Base-by-base conservation (phyloP, 176 grass and related monocot species). In the Oryza glumipatula region DNA sequence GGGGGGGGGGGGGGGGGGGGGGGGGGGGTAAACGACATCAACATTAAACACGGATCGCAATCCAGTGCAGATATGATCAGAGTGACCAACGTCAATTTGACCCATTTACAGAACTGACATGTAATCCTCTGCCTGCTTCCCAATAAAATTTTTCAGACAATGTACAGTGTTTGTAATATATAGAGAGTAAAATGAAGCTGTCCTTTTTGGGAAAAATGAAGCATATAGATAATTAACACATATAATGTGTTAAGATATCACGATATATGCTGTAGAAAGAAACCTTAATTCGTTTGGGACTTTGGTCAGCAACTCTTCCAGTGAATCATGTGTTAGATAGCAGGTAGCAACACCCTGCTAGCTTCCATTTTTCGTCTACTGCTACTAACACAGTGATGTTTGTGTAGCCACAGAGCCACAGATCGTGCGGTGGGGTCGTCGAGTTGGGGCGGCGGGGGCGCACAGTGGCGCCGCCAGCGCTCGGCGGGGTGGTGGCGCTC, bases 331-430 rank as follows among this genome's bases (percentile, higher is more conserved):
- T 60, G 54, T 60, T 60, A 58, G 52, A 16, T 58, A 60, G 19
- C 51, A 60, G 19, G 54, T 60, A 60, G 54, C 19, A 60, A 60
- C 54, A 60, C 54, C 19, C 17, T 60, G 17, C 54, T 54, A 54
- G 51, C 16, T 54, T 54, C 15, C 15, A 54, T 54, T 54, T 4
- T 54, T 19, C 15, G 19, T 23, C 23, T 54, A 19, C 51, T 19
- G 11, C 12, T 54, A 14, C 64, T 30, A 21, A 21, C 47, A 66
- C 73, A 67, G 67, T 3, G 8, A 36, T 2, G 4, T 24, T 9
- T 9, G 56, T 68, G 84, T 63, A 69, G 75, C 49, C 68, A 90
- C 84, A 83, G 80, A 4, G n/a, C 68, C n/a, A 45, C 63, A 26
- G 85, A 87, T 90, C 75, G 63, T 14, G 17, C 11, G n/a, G 72